Base-by-base conservation (phyloP, 148 eudicot species). In the Silene uniflora region DNA sequence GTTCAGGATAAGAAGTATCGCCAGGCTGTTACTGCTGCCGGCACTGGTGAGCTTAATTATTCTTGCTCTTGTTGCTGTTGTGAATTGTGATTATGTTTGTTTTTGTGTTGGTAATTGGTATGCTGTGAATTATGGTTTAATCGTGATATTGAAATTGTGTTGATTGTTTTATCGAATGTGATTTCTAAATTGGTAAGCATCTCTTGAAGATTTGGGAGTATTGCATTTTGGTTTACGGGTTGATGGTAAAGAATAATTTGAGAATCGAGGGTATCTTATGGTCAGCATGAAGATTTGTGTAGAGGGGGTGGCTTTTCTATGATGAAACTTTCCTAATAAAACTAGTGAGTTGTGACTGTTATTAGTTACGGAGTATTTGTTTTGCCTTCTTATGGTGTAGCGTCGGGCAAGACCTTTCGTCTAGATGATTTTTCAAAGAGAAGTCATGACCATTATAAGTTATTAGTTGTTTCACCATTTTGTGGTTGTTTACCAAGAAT, bases 1-100 rank as follows among this genome's bases (percentile, higher is more conserved):
- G 97, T 91, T 42, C 98, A 93, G 87, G 98, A 93, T 79, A 91
- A 93, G 90, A 91, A 93, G 84, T 93, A 91, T 65, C 81, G 98
- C 54, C 98, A 93, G 79, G 98, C 98, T 76, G 75, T 93, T 56
- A 93, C 98, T 61, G 98, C 98, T 80, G 98, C 98, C 74, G 96
- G 98, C 16, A 78, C 91, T 66, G 98, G 96, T 93, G 18, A 83
- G 87, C 84, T 64, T 2, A 42, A 21, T 66, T 52, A 2, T 52
- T 16, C 18, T 52, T 52, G 17, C 3, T 52, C 16, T 13, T 8
- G 16, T 12, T 16, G 17, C 14, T 52, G 56, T 3, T 52, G 17
- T 52, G 2, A 10, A 12, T 52, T 52, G 17, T 52, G 56, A 12
- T 52, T 13, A 12, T 52, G 16, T 49, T 49, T 52, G 56, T 52